Conservation (phyloP, 495 filamentous ascomycete species). For the Aspergillus bertholletiae region DNA sequence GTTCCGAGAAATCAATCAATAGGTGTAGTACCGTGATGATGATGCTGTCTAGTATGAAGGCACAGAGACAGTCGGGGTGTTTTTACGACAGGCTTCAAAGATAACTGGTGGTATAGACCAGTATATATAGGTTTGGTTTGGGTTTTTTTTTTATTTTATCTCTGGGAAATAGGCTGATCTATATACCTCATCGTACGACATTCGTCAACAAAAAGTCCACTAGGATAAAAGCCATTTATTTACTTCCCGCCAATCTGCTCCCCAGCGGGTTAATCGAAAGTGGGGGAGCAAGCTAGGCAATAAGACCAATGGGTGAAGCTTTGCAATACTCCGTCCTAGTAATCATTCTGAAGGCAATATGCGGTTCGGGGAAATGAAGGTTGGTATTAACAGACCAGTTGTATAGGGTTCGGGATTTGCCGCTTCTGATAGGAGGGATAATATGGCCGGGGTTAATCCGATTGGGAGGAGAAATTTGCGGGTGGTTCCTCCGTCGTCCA, state of each 20-base stretch:
- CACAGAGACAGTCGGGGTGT: too few relatives aligned
- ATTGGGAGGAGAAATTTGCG: constrained; percentile 31
- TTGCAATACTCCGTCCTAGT: not conserved
- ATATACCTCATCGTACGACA: too few relatives aligned
- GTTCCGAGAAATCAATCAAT: too few relatives aligned
- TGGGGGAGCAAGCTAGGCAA: not conserved
- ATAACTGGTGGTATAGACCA: too few relatives aligned
- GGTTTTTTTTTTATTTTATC: too few relatives aligned
- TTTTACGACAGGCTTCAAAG: too few relatives aligned
- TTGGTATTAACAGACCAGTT: not conserved
- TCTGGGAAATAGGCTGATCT: not conserved
- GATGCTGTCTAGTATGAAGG: too few relatives aligned
- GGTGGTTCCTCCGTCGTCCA: not conserved
- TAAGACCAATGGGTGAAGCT: not conserved
- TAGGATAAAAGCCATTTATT: not conserved
- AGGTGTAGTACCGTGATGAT: too few relatives aligned
- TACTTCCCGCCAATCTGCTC: not conserved
- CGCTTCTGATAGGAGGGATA: constrained; percentile 35
- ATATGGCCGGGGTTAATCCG: constrained; percentile 21
- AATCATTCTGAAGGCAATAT: not conserved
- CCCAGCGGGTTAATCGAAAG: not conserved
- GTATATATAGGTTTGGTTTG: too few relatives aligned
- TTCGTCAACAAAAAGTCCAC: not conserved
- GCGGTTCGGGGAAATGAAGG: not conserved
- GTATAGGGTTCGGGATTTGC: not conserved